Base-by-base conservation (phyloP, 169 alveolate species). In the Plasmodium chabaudi region DNA sequence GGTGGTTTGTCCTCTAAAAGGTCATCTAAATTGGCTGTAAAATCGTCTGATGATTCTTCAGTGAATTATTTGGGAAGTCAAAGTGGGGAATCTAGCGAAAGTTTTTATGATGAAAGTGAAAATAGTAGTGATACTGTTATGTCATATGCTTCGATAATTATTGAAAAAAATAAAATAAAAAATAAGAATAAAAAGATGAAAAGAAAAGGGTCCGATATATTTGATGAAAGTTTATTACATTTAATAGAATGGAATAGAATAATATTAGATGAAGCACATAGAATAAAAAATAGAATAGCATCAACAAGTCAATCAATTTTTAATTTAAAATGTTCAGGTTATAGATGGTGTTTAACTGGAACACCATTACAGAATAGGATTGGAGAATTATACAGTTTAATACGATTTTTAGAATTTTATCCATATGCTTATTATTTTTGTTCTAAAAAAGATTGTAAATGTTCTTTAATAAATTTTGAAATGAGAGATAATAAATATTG, bases 361-460 rank as follows among this genome's bases (percentile, higher is more conserved):
- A 98, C 99, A 1, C 99, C 99, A 6, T 95, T 98, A 19, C 98
- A 98, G 91, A 98, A 98, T 93, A 94, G 99, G 42, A 95, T 98
- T 13, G 97, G 98, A 44, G 99, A 98, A 88, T 94, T 98, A 72
- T 98, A 96, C 96, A 93, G 98, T 68, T 94, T 98, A 55, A 92
- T 98, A 27, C 95, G 98, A 70, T 98, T 97, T 88, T 69, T 98
- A 61, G 97, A 96, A 94, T 96, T 97, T 72, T 96, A 96, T 79
- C 97, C 97, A 21, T 95, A 97, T 93, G 98, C 98, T n/a, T 97
- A 95, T 92, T 95, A 95, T 93, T 94, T 95, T 92, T 97, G 98
- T 93, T 93, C 93, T 70, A 95, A 95, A 72, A 93, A 79, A 55
- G 97, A 95, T 23, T 96, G 98, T 74, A 44, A 68, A 61, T 96